Conservation (phyloP, 2,329 filamentous ascomycete genomes). For the Ophiostoma ulmi region DNA sequence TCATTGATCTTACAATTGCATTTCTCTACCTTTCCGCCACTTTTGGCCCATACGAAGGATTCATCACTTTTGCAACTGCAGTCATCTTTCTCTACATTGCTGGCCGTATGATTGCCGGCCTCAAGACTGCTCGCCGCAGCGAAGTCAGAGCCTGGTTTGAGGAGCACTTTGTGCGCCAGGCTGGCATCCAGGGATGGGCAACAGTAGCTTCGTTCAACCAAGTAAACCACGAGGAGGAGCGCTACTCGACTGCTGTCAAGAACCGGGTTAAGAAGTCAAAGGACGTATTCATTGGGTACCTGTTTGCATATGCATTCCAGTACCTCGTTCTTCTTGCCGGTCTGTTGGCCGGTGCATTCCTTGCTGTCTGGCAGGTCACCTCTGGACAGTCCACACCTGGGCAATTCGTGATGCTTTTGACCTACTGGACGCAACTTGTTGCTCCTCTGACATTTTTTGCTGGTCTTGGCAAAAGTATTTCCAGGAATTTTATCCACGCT, state of each 20-base stretch:
- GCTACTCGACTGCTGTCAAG: slow-evolving; percentile 49
- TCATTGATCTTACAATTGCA: slow-evolving; percentile 56
- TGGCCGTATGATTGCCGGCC: slow-evolving; percentile 46
- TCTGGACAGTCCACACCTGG: slow-evolving; percentile 57
- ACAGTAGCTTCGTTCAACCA: slow-evolving; percentile 58
- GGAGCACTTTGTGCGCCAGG: slow-evolving; percentile 51
- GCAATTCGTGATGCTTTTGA: slow-evolving; percentile 65
- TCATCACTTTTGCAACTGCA: slow-evolving; percentile 56
- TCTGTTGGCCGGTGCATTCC: slow-evolving; percentile 57
- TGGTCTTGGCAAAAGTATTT: slow-evolving; percentile 51
- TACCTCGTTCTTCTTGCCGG: slow-evolving; percentile 63
- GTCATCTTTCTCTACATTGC: slow-evolving; percentile 53
- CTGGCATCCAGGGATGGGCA: slow-evolving; percentile 55
- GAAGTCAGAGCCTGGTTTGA: slow-evolving; percentile 51
- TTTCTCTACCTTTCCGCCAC: slow-evolving; percentile 55
- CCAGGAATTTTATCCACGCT: slow-evolving; percentile 53
- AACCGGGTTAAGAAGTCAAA: slow-evolving; percentile 38
- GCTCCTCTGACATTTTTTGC: slow-evolving; percentile 67
- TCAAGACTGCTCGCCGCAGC: slow-evolving; percentile 46
- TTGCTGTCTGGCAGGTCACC: slow-evolving; percentile 62
- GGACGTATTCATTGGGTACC: slow-evolving; percentile 42
- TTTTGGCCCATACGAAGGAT: slow-evolving; percentile 57
- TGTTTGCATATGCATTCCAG: slow-evolving; percentile 51
- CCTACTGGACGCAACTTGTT: slow-evolving; percentile 70
- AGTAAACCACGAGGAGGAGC: slow-evolving; percentile 50